Evolutionary conservation across 441 rosid species (phyloP).

Genomic region (Kokia cookei): DNA sequence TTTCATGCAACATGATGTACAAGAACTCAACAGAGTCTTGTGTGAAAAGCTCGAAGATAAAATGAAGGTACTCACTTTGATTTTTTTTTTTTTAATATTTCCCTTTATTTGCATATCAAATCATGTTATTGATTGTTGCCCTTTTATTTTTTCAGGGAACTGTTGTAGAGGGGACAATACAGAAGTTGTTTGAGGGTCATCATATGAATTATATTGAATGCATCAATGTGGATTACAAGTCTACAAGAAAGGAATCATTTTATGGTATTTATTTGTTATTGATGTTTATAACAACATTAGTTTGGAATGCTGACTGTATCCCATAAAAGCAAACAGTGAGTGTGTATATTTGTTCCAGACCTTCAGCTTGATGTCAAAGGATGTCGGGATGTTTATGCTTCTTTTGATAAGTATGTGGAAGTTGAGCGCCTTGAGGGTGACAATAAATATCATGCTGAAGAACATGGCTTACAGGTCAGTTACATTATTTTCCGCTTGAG

Average conservation of each 20-base stretch:
- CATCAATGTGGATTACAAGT: conserved; percentile 90
- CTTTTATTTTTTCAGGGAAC: conserved; percentile 53
- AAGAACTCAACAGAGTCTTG: conserved; percentile 86
- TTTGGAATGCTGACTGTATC: neutral
- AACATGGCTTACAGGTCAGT: conserved; percentile 87
- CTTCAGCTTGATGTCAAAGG: conserved; percentile 99
- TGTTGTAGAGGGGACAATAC: conserved; percentile 96
- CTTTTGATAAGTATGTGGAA: conserved; percentile 96
- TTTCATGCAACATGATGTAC: conserved; percentile 96
- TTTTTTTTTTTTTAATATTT: neutral
- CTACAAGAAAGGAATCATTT: conserved; percentile 89
- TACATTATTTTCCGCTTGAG: neutral
- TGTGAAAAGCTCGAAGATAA: conserved; percentile 92
- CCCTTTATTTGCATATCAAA: neutral
- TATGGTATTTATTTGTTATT: conserved; percentile 48
- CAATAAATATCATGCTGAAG: conserved; percentile 91
- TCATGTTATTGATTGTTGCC: neutral
- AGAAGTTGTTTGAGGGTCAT: conserved; percentile 87
- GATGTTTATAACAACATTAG: neutral
- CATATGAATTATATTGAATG: conserved; percentile 93
- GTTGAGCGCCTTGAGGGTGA: conserved; percentile 98
- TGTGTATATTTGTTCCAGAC: conserved; percentile 37
- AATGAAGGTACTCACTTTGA: conserved; percentile 63
- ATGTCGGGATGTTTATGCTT: conserved; percentile 91
- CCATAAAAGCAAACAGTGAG: neutral